A percentile compares a stretch with the other conserved stretches of the same genome.
Evolutionary conservation across 225 moss, liverwort and hornwort species (phyloP).

Genomic region (Bryoerythrophyllum caledonicum): DNA sequence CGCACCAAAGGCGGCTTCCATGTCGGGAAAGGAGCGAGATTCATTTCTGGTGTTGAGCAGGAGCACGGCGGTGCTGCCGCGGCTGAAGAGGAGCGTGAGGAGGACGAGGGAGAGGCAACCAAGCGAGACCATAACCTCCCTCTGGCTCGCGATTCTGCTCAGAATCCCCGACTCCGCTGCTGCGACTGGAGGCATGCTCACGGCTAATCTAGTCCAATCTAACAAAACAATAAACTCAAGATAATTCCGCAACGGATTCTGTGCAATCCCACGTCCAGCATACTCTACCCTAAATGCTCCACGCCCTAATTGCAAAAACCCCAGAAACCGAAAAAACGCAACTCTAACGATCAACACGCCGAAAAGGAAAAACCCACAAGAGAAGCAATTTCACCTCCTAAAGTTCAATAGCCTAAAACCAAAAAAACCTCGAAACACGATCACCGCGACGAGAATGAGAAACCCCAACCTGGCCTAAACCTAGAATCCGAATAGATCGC

Average conservation of each 20-base stretch:
- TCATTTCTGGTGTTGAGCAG: constrained; percentile 79
- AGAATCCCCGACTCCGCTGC: constrained; percentile 51
- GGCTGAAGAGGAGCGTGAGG: constrained; percentile 84
- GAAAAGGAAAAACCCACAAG: neutral
- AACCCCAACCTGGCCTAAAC: constrained; percentile 32
- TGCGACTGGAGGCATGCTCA: constrained; percentile 54
- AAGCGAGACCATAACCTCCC: constrained; percentile 95
- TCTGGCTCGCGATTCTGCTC: constrained; percentile 78
- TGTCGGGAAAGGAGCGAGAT: constrained; percentile 78
- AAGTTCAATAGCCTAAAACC: neutral
- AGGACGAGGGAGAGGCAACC: constrained; percentile 85
- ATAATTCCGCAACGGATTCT: neutral
- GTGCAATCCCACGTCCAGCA: constrained; percentile 25
- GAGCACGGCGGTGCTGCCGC: constrained; percentile 83
- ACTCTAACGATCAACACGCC: neutral
- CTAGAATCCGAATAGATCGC: too few relatives aligned
- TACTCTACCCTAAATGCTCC: constrained; percentile 12
- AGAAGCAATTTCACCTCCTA: neutral
- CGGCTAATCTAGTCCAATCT: too few relatives aligned
- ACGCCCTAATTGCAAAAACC: constrained; percentile 27
- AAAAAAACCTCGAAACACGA: neutral
- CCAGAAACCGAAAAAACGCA: neutral
- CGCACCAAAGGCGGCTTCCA: constrained; percentile 95
- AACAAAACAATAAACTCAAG: neutral
- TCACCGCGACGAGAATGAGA: neutral